A percentile compares a stretch with the other conserved stretches of the same genome.
phyloP scores from a whole-genome alignment of 306 rosid genomes.

The Sechiopsis laciniata region DNA sequence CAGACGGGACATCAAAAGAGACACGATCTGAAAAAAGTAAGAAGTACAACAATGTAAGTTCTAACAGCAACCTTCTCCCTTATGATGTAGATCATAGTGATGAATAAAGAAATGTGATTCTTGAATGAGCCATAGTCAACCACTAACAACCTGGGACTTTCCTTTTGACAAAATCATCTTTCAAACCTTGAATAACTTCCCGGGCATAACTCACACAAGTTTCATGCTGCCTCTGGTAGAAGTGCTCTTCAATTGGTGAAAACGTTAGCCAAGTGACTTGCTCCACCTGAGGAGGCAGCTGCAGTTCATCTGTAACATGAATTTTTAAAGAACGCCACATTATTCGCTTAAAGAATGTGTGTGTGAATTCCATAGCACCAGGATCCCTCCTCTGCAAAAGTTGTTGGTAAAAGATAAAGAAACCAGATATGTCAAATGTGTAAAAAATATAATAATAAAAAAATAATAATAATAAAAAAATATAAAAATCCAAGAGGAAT shows the following conservation, averaged over 20 bases:
- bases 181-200: slow-evolving; percentile 74
- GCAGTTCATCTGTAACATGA: slow-evolving; percentile 79
- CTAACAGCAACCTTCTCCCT: slow-evolving; percentile 22
- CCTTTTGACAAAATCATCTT: slow-evolving; percentile 61
- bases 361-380: slow-evolving; percentile 72
- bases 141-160: slow-evolving; percentile 53
- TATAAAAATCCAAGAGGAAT: slow-evolving; percentile 4
- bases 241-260: slow-evolving; percentile 89
- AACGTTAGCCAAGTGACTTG: slow-evolving; percentile 79
- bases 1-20: slow-evolving; percentile 44
- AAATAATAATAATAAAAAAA: no score
- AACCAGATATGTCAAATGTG: slow-evolving; percentile 7
- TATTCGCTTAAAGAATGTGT: slow-evolving; percentile 65
- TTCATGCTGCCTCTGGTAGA: slow-evolving; percentile 95
- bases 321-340: slow-evolving; percentile 95
- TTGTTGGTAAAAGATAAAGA: slow-evolving; percentile 23
- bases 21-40: slow-evolving; percentile 37
- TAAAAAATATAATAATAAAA: neutral
- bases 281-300: slow-evolving; percentile 89
- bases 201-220: slow-evolving; percentile 73
- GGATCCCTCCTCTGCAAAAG: slow-evolving; percentile 67
- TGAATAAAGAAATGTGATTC: slow-evolving; percentile 27
- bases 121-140: slow-evolving; percentile 26
- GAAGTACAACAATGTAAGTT: slow-evolving; percentile 32
- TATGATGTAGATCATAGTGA: slow-evolving; percentile 5